Base-by-base conservation (phyloP, 2,329 filamentous ascomycete species). In the Ascochyta fabae region DNA sequence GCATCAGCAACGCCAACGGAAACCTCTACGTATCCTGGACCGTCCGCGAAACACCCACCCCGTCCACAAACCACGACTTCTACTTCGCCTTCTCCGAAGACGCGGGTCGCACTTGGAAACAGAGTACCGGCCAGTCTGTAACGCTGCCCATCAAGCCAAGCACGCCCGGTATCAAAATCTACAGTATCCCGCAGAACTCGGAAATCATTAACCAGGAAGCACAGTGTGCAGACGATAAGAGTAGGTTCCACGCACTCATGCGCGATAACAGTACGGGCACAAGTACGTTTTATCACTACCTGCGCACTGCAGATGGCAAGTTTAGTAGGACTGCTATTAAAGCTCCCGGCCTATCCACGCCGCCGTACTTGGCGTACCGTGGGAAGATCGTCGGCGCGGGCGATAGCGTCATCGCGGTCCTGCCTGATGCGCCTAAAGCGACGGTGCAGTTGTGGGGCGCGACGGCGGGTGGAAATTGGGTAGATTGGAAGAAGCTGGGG, bases 131-230 rank as follows among this genome's bases (percentile, higher is more conserved):
- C 0, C 61, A 66, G 2, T 53, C 71, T 2, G 69, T 83, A 16
- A 71, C 78, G 0, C 72, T 75, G 41, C 77, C 78, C 12, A 77
- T 83, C 10, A 67, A 63, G 1, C 80, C 80, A 0, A 71, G 70
- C 0, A 73, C 77, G 0, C 53, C 70, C 0, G 81, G 80, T 0
- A 78, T 82, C 42, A 73, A 77, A 15, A 77, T 79, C 1, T 80
- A 79, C 49, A 65, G 67, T 3, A 79, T 83, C n/a, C 75, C 78
- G 0, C 80, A 79, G 59, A 75, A 75, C 4, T 77, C 72, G 22
- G 77, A 81, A 1, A 75, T 83, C 48, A 77, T 78, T 53, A 83
- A 83, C 58, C 81, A 84, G 66, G 81, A 83, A 68, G 76, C 77
- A 3, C 80, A 83, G 59, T 77, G 76, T 7, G 78, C 78, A 2